Percentiles rank a stretch among this genome's conserved stretches.
Conservation (phyloP, 2,329 filamentous ascomycete genomes). For the Neoascochyta sp. region DNA sequence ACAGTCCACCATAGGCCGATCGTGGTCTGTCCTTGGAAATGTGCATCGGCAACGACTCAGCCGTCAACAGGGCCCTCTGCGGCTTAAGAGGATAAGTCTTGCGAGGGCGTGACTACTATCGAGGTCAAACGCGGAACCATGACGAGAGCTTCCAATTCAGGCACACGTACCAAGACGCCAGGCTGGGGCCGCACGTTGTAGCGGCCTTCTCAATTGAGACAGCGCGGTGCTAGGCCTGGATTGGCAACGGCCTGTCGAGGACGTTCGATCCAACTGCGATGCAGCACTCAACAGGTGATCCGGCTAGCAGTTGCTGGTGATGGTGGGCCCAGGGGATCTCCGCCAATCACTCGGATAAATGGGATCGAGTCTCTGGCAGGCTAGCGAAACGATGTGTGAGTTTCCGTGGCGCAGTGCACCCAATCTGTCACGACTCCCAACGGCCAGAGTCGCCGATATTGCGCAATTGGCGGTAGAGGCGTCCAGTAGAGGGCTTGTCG, state of each 20-base stretch:
- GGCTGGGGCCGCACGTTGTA: conserved; percentile 3
- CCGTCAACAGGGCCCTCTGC: no score
- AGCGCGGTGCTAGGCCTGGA: conserved; percentile 6
- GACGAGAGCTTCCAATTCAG: conserved; percentile 15
- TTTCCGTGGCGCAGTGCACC: no score
- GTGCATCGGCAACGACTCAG: conserved; percentile 11
- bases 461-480: no score
- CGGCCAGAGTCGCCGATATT: no score
- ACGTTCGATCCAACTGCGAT: conserved; percentile 6
- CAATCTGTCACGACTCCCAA: no score
- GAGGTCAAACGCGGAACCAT: conserved; percentile 13
- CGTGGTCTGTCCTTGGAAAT: conserved; percentile 34
- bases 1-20: conserved; percentile 29
- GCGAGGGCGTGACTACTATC: conserved; percentile 1
- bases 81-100: neutral
- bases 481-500: no score
- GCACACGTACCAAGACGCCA: conserved; percentile 18
- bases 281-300: conserved; percentile 4
- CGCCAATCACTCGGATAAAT: no score
- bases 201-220: conserved; percentile 1
- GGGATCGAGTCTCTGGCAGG: no score
- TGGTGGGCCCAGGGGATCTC: neutral
- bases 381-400: no score
- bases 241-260: conserved; percentile 2
- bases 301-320: conserved; percentile 4